Evolutionary conservation across 345 rosid species (phyloP), one percentile per base, ranked within the genome.

Genomic region (Bretschneidera sinensis): DNA sequence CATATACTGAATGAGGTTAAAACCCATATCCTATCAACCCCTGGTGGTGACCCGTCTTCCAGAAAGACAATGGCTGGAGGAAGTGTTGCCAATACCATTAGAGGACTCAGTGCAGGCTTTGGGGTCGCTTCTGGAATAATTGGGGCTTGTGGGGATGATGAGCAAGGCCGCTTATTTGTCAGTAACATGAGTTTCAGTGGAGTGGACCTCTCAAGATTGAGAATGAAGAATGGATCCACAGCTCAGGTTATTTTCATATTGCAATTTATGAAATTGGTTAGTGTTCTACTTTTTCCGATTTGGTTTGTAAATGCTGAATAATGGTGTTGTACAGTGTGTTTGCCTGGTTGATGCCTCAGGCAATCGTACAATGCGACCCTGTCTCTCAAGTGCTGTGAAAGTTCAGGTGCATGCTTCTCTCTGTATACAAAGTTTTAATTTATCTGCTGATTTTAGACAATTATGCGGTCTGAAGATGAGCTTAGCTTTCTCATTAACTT

Each of bases 331-430:
- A 56, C 80, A 94, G 99, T 94, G 99, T 28, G 90, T 90, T 70
- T 94, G 99, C 77, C 75, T 90, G 69, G 95, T 94, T 59, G 97
- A 94, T 81, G 92, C 61, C 53, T 71, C 70, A 24, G 92, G 95
- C 60, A 94, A 87, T 74, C 89, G 99, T 24, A 94, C 99, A 33
- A 87, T 94, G 99, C 80, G 97, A 28, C 97, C 97, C 34, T 87
- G 92, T 76, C 87, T 94, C 43, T 76, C 94, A 4, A 84, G 65
- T 69, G 99, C 95, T 35, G 99, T 90, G 53, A 90, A 86, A 83
- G 79, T 94, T 80, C 90, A 85, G 97, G 98, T 92, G 67, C 74
- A 28, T 66, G 22, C 20, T 24, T 22, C 21, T 28, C n/a, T 25
- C 14, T 59, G 52, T 53, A 21, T n/a, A 0, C 20, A 22, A 31